Evolutionary conservation across 2,329 filamentous ascomycete species (phyloP).

Genomic region (Aureobasidium sp.): DNA sequence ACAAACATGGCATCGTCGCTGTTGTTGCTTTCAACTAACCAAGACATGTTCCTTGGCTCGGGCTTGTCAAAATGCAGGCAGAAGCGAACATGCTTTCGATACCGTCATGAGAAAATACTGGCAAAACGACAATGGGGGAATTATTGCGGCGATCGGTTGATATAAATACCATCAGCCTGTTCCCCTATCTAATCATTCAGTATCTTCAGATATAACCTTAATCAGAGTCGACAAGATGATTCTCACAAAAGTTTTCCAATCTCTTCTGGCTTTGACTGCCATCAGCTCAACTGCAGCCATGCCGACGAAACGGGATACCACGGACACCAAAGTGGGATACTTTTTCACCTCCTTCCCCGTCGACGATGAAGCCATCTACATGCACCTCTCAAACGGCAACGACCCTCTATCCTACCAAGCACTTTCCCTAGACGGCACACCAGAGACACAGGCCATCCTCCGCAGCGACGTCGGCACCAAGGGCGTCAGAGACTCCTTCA

Average conservation of each 20-base stretch:
- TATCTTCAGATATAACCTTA: background rate
- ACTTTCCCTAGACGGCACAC: background rate
- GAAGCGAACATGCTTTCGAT: background rate
- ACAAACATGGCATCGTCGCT: background rate
- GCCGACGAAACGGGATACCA: background rate
- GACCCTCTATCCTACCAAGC: background rate
- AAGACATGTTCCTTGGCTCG: background rate
- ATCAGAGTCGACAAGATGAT: background rate
- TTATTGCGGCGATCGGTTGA: background rate
- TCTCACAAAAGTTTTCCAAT: background rate
- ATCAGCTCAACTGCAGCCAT: background rate
- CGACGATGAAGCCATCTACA: background rate
- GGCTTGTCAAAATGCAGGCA: background rate
- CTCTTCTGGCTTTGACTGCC: background rate
- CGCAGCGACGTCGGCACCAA: background rate
- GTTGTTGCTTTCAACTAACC: background rate
- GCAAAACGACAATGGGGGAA: background rate
- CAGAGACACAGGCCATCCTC: background rate
- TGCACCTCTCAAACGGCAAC: background rate
- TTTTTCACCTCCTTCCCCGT: background rate
- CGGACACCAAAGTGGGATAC: background rate
- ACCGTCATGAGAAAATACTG: background rate
- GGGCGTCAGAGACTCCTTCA: background rate
- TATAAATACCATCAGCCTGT: slow-evolving; percentile 4
- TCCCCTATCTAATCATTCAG: background rate